phyloP scores from a whole-genome alignment of 371 early-diverging fungal genomes.

The Dinochytrium kinnereticum region DNA sequence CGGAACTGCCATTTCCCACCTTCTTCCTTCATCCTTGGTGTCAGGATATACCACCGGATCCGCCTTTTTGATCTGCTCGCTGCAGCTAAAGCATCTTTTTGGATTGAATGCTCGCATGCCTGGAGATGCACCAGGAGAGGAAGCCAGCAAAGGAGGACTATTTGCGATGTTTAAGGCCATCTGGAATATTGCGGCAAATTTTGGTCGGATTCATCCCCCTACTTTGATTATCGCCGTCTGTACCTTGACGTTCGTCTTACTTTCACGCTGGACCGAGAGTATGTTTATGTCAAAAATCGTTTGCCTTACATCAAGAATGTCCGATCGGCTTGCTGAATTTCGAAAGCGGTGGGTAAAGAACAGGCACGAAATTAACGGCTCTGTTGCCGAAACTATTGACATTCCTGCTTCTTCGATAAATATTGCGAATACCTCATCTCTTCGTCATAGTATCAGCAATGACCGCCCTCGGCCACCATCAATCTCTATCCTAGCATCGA shows the following conservation, averaged over 20 bases:
- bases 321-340: too few relatives aligned
- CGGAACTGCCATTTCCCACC: constrained; percentile 31
- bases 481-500: too few relatives aligned
- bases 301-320: too few relatives aligned
- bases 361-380: too few relatives aligned
- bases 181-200: background rate
- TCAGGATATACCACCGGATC: constrained; percentile 57
- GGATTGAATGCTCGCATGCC: constrained; percentile 39
- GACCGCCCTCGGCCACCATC: too few relatives aligned
- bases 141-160: constrained; percentile 26
- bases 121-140: constrained; percentile 22
- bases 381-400: too few relatives aligned
- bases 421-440: too few relatives aligned
- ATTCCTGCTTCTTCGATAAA: too few relatives aligned
- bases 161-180: constrained; percentile 43
- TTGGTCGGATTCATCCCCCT: background rate
- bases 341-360: too few relatives aligned
- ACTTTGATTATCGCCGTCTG: constrained; percentile 8
- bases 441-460: too few relatives aligned
- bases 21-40: constrained; percentile 53
- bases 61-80: constrained; percentile 54
- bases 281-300: background rate
- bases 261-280: background rate
- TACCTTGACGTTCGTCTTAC: background rate
- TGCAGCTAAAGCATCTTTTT: constrained; percentile 55